These are phyloP conservation scores for Marchantia polymorpha DNA, from an alignment of 225 moss, liverwort and hornwort species.

Conservation along the genomic window DNA sequence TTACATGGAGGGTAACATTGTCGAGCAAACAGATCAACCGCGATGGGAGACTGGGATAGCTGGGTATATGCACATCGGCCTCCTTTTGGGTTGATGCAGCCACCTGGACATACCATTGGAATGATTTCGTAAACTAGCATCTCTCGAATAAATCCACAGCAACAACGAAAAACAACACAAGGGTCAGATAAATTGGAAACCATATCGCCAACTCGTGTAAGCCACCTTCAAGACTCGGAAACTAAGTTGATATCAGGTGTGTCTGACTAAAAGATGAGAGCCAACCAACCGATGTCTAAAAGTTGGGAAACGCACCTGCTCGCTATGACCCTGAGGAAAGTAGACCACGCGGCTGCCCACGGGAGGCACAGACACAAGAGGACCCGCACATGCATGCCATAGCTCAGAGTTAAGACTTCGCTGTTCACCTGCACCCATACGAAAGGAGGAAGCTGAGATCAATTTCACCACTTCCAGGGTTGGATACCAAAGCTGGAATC, in stretches of 20 bases:
- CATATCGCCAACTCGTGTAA: background rate
- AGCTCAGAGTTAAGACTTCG: slow-evolving; percentile 58
- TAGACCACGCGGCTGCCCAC: slow-evolving; percentile 56
- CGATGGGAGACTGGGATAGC: slow-evolving; percentile 55
- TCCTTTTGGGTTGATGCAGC: slow-evolving; percentile 60
- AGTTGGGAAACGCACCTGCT: slow-evolving; percentile 33
- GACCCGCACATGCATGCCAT: slow-evolving; percentile 63
- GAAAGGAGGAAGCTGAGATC: background rate
- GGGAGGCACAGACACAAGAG: slow-evolving; percentile 53
- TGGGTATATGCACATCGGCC: slow-evolving; percentile 55
- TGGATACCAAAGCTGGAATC: too few relatives aligned
- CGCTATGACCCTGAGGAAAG: slow-evolving; percentile 61
- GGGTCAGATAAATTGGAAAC: too few relatives aligned
- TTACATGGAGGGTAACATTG: slow-evolving; percentile 58
- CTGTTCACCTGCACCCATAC: slow-evolving; percentile 37
- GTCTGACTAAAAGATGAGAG: background rate
- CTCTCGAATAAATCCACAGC: background rate
- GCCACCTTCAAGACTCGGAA: background rate
- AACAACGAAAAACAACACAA: background rate
- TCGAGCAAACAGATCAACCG: slow-evolving; percentile 53
- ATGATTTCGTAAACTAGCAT: background rate
- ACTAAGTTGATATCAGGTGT: background rate
- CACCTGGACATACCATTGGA: slow-evolving; percentile 28
- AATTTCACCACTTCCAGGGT: background rate
- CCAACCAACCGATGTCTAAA: background rate